phyloP scores from a whole-genome alignment of 2,329 filamentous ascomycete species.

The Fusarium oligoseptatum region DNA sequence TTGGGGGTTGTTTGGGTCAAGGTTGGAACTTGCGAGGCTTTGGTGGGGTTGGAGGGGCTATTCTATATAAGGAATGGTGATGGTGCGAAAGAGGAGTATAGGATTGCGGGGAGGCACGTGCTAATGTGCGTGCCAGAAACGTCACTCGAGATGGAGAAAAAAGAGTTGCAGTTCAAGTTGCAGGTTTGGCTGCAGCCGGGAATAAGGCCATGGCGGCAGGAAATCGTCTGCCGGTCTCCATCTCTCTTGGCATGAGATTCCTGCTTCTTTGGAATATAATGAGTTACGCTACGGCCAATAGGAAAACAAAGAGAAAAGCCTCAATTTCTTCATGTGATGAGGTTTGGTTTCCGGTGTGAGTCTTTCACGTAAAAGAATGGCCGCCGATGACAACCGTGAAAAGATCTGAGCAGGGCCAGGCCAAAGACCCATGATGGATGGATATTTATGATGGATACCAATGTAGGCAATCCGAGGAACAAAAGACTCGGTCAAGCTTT shows the following conservation, averaged over 20 bases:
- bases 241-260: slow-evolving; percentile 9
- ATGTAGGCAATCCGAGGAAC: background rate
- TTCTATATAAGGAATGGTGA: background rate
- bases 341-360: background rate
- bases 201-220: slow-evolving; percentile 1
- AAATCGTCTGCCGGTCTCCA: background rate
- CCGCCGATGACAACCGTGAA: background rate
- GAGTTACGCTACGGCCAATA: slow-evolving; percentile 29
- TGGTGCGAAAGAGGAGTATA: background rate
- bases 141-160: background rate
- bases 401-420: background rate
- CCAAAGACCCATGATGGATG: background rate
- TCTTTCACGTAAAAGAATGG: background rate
- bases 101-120: background rate
- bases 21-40: slow-evolving; percentile 39
- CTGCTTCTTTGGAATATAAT: background rate
- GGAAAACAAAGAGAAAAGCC: background rate
- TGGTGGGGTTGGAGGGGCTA: slow-evolving; percentile 37
- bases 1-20: slow-evolving; percentile 26
- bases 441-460: background rate
- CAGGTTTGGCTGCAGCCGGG: slow-evolving; percentile 2
- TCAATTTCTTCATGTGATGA: background rate
- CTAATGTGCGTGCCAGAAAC: background rate
- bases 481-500: slow-evolving; percentile 9
- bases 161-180: background rate